Evolutionary conservation across 2,329 filamentous ascomycete genomes (phyloP).

Genomic region (Stemphylium lycopersici): DNA sequence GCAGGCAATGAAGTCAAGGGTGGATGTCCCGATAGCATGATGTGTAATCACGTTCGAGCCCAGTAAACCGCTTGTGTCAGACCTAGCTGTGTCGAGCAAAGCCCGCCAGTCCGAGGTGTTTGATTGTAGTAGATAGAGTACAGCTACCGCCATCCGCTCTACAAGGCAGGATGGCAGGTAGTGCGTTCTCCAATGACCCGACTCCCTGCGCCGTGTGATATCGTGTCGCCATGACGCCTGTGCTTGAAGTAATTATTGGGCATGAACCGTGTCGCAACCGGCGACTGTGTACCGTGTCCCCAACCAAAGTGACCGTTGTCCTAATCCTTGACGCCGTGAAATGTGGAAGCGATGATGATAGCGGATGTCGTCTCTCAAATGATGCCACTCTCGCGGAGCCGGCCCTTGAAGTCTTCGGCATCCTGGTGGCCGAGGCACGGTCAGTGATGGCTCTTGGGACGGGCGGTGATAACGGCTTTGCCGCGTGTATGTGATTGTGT

Average conservation of each 20-base stretch:
- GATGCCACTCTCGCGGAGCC: constrained; percentile 41
- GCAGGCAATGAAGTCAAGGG: constrained; percentile 31
- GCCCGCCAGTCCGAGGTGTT: constrained; percentile 29
- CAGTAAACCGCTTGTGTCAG: constrained; percentile 40
- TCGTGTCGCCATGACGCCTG: constrained; percentile 22
- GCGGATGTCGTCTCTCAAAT: constrained; percentile 24
- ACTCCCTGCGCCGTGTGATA: constrained; percentile 16
- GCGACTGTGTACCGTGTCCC: constrained; percentile 35
- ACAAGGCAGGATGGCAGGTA: constrained; percentile 45
- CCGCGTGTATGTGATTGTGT: constrained; percentile 16
- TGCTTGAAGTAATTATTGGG: constrained; percentile 31
- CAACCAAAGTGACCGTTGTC: constrained; percentile 20
- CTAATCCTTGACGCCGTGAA: constrained; percentile 29
- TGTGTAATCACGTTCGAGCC: constrained; percentile 49
- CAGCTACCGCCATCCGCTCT: constrained; percentile 46
- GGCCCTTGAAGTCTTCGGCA: constrained; percentile 38
- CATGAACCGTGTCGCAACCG: constrained; percentile 18
- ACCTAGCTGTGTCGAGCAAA: constrained; percentile 37
- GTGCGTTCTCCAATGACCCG: constrained; percentile 43
- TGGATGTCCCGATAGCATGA: constrained; percentile 47
- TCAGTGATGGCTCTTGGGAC: constrained; percentile 34
- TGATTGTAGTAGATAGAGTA: constrained; percentile 44
- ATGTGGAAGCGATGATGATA: constrained; percentile 20
- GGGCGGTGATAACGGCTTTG: constrained; percentile 19
- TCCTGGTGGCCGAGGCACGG: constrained; percentile 35